Evolutionary conservation across 306 rosid species (phyloP), one percentile per base, ranked within the genome.

Genomic region (Prunus mongolica): DNA sequence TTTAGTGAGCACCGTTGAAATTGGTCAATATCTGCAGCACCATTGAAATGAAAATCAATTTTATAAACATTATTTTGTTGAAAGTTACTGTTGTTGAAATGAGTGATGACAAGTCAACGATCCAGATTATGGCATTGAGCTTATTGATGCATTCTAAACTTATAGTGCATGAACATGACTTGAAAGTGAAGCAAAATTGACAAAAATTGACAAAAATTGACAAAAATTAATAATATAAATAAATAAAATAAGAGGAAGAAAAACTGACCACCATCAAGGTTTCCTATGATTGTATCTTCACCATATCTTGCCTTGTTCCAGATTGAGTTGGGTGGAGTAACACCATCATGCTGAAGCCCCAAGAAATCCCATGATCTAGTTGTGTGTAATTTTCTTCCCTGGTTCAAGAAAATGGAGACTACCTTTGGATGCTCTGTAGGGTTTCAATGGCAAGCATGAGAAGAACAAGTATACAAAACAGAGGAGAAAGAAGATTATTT

Each of bases 281-380:
- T 94, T 56, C 89, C 98, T 7, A 94, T 89, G 12, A 91, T 90
- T 27, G 91, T 85, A 58, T 82, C 89, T 79, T 87, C 91, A 66
- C 98, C 98, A 78, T 82, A 94, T 82, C 88, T 89, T 20, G 96
- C 95, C 80, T 87, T 90, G 69, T 86, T 82, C 98, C 98, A 94
- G 11, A 86, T 70, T 51, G 96, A 94, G 67, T 15, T 75, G 0
- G 84, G 72, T 57, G 87, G 77, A 8, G 83, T 69, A 5, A 75
- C 73, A 46, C 91, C 98, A 77, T 81, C 71, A 4, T 82, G 50
- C 30, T 89, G 93, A 12, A 94, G 81, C 20, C 87, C 95, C 96
- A 94, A 74, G 81, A 94, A 94, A 0, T 82, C 84, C 98, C 98
- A 94, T 75, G 98, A 90, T 3, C 88, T 75, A 28, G 98, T 94